Conservation (phyloP, 495 filamentous ascomycete genomes). For the Lepraria neglecta region DNA sequence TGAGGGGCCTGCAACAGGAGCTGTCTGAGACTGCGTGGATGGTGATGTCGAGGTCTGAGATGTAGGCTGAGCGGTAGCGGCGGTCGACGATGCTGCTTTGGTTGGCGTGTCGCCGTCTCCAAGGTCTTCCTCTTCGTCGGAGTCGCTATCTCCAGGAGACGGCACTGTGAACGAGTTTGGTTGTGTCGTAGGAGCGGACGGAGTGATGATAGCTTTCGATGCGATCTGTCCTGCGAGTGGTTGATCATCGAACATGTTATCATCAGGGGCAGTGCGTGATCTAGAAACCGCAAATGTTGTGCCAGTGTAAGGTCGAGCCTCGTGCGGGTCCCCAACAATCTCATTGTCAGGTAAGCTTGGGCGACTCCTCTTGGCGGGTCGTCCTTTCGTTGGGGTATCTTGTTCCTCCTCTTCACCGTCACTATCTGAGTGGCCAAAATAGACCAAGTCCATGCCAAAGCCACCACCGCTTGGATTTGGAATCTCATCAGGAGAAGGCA, state of each 20-base stretch:
- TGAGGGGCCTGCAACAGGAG: background rate
- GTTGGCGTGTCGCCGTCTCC: background rate
- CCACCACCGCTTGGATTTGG: constrained; percentile 41
- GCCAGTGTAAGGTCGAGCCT: constrained; percentile 20
- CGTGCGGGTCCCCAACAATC: constrained; percentile 8
- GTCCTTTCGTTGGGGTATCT: constrained; percentile 5
- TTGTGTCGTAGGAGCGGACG: background rate
- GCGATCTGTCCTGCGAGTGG: background rate
- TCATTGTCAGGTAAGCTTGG: background rate
- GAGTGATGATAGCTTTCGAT: background rate
- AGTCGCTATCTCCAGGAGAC: constrained; percentile 10
- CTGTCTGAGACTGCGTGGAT: background rate
- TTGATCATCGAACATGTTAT: constrained; percentile 12
- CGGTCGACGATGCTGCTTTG: background rate
- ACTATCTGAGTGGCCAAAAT: constrained; percentile 36
- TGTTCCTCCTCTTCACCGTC: constrained; percentile 13
- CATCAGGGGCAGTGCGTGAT: background rate
- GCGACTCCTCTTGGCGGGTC: constrained; percentile 14
- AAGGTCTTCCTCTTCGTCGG: background rate
- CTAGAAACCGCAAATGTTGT: background rate
- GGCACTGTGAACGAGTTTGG: constrained; percentile 18
- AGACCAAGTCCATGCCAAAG: constrained; percentile 42
- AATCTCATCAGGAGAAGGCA: constrained; percentile 41
- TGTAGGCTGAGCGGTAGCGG: background rate
- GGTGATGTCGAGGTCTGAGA: background rate